phyloP scores from a whole-genome alignment of 2,329 filamentous ascomycete genomes.

The Onygenales sp. region DNA sequence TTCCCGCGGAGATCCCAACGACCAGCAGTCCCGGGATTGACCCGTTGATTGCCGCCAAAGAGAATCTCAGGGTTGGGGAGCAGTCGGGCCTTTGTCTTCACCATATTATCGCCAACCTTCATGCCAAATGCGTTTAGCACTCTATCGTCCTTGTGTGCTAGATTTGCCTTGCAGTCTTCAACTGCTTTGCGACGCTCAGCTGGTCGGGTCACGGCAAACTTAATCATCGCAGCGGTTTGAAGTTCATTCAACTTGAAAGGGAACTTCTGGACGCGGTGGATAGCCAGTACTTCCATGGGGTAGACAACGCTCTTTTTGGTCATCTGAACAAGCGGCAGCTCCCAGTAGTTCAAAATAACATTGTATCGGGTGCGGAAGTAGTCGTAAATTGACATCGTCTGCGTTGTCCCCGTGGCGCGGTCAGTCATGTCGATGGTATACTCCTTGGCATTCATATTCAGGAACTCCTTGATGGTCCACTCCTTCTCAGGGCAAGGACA shows the following conservation, averaged over 20 bases:
- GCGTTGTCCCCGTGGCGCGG: constrained; percentile 28
- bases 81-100: constrained; percentile 59
- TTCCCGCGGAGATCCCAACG: constrained; percentile 83
- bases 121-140: constrained; percentile 67
- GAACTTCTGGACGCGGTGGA: constrained; percentile 49
- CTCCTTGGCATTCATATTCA: constrained; percentile 32
- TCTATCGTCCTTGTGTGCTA: constrained; percentile 60
- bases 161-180: constrained; percentile 53
- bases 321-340: constrained; percentile 50
- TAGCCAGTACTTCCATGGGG: constrained; percentile 47
- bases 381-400: constrained; percentile 48
- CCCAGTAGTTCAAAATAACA: constrained; percentile 32
- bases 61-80: constrained; percentile 61
- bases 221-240: constrained; percentile 82
- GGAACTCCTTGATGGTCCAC: constrained; percentile 44
- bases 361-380: constrained; percentile 48
- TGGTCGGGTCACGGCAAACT: constrained; percentile 76
- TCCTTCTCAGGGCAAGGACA: constrained; percentile 26
- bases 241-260: constrained; percentile 48
- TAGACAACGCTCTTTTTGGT: constrained; percentile 45
- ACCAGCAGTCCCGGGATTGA: constrained; percentile 57
- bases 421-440: constrained; percentile 35
- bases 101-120: constrained; percentile 54
- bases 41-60: constrained; percentile 48
- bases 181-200: constrained; percentile 59